Conservation (phyloP, 2,329 filamentous ascomycete species). For the Aspergillus udagawae region DNA sequence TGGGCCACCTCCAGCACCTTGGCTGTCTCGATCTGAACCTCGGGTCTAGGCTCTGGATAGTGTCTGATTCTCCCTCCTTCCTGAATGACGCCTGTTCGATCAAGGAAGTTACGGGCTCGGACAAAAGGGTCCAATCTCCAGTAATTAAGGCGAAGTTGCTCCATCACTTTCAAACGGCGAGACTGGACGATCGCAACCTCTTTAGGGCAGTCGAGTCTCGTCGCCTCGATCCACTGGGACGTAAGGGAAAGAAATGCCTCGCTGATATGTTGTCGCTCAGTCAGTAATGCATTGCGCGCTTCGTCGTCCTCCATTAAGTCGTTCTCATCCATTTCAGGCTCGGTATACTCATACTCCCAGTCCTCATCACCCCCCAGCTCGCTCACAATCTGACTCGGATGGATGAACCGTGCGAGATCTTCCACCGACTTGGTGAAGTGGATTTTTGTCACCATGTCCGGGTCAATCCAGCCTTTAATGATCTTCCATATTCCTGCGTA, state of each 20-base stretch:
- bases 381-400: constrained; percentile 62
- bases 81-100: constrained; percentile 69
- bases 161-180: constrained; percentile 59
- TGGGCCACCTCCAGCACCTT: constrained; percentile 13
- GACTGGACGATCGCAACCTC: constrained; percentile 49
- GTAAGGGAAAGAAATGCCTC: constrained; percentile 71
- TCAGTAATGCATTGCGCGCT: constrained; percentile 59
- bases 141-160: constrained; percentile 67
- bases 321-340: constrained; percentile 72
- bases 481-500: constrained; percentile 78
- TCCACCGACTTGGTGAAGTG: constrained; percentile 77
- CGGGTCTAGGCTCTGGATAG: constrained; percentile 46
- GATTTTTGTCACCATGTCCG: constrained; percentile 86
- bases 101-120: constrained; percentile 72
- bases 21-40: constrained; percentile 8
- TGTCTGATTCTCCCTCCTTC: constrained; percentile 64
- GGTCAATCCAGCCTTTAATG: constrained; percentile 90
- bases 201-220: constrained; percentile 37
- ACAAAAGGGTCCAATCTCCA: constrained; percentile 87
- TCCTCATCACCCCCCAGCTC: constrained; percentile 80
- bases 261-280: constrained; percentile 60
- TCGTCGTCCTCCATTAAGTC: constrained; percentile 61
- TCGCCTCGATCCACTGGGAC: constrained; percentile 63
- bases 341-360: constrained; percentile 77
- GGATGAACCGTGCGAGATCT: constrained; percentile 72